Percentiles rank a stretch among this genome's conserved stretches.
Conservation (phyloP, 345 rosid species). For the Pistacia atlantica region DNA sequence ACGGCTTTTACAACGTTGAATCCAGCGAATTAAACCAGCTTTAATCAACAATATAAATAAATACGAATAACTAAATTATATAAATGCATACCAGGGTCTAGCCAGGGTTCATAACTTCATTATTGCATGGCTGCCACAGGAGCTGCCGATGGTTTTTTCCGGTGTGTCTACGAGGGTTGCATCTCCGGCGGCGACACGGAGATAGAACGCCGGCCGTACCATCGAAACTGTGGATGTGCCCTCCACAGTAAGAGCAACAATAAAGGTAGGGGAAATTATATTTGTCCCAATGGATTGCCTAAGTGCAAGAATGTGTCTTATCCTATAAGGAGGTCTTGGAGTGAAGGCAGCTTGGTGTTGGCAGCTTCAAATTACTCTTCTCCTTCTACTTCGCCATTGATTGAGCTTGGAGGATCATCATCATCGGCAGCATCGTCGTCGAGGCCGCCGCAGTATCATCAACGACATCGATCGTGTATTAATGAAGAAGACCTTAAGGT, state of each 20-base stretch:
- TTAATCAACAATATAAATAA: background rate
- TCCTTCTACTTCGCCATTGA: conserved; percentile 44
- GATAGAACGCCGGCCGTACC: conserved; percentile 67
- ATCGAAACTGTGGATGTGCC: conserved; percentile 64
- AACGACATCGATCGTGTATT: too few species aligned
- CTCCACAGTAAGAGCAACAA: conserved; percentile 33
- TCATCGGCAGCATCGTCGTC: background rate
- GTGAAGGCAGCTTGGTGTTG: conserved; percentile 59
- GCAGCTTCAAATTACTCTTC: conserved; percentile 36
- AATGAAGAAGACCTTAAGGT: background rate
- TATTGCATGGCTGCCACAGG: conserved; percentile 47
- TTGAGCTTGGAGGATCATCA: background rate
- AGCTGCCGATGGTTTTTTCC: conserved; percentile 61
- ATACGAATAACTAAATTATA: background rate
- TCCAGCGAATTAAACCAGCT: conserved; percentile 1
- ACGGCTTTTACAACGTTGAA: conserved; percentile 18
- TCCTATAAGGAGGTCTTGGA: conserved; percentile 64
- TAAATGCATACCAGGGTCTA: background rate
- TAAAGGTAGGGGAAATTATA: conserved; percentile 21
- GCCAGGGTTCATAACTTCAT: background rate
- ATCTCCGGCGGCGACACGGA: conserved; percentile 46
- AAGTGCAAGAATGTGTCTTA: conserved; percentile 42
- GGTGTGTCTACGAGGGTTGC: conserved; percentile 55
- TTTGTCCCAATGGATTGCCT: conserved; percentile 25
- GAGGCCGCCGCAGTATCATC: background rate